A percentile compares a stretch with the other conserved stretches of the same genome.
Conservation (phyloP, 106 monocot species). For the Phalaenopsis aphrodite region DNA sequence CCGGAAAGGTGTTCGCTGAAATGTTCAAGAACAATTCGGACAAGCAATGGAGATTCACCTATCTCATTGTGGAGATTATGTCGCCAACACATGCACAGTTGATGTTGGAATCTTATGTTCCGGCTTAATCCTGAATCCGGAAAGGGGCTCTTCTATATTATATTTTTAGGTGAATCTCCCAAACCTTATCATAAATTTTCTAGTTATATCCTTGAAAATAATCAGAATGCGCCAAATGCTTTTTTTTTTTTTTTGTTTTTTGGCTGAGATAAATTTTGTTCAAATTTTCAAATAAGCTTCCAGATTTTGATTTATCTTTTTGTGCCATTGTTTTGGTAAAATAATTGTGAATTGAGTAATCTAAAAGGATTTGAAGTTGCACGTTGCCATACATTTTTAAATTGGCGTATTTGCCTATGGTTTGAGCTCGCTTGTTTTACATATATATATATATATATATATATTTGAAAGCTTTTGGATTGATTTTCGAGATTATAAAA, state of each 20-base stretch:
- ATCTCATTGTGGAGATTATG: conserved; percentile 80
- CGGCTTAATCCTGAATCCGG: conserved; percentile 32
- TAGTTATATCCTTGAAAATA: too few species aligned
- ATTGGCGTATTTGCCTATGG: too few species aligned
- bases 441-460: too few species aligned
- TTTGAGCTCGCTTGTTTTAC: neutral
- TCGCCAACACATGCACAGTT: conserved; percentile 64
- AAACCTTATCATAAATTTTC: neutral
- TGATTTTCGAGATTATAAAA: too few species aligned
- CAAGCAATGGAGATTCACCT: conserved; percentile 86
- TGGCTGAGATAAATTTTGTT: neutral
- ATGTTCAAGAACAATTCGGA: conserved; percentile 84
- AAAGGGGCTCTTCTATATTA: too few species aligned
- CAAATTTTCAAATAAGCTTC: neutral
- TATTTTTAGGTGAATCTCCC: neutral
- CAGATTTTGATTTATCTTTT: too few species aligned
- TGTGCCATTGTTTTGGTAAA: too few species aligned
- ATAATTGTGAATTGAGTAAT: too few species aligned
- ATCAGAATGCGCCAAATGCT: neutral
- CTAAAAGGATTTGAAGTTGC: too few species aligned
- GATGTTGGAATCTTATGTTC: conserved; percentile 94
- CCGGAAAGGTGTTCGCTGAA: conserved; percentile 73
- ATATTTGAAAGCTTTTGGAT: too few species aligned
- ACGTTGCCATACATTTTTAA: too few species aligned
- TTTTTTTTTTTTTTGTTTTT: neutral